phyloP scores from a whole-genome alignment of 345 rosid species.

The Cochlearia excelsa region DNA sequence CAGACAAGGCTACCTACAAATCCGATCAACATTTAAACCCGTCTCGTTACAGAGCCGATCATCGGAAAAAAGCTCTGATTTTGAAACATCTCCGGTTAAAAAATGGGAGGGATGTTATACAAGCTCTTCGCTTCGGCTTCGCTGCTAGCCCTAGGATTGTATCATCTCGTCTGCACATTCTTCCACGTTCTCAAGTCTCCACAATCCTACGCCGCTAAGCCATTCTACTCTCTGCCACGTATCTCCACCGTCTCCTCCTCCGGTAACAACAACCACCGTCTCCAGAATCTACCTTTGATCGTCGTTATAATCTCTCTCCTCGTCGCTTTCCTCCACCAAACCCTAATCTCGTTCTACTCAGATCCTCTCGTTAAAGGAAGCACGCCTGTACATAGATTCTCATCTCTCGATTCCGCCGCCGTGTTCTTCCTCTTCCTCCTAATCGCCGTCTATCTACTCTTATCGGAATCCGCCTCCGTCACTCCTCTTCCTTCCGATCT shows the following conservation, averaged over 20 bases:
- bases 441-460: constrained; percentile 55
- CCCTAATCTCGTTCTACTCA: constrained; percentile 58
- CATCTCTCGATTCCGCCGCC: constrained; percentile 76
- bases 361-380: constrained; percentile 85
- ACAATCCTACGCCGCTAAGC: constrained; percentile 72
- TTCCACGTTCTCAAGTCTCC: constrained; percentile 65
- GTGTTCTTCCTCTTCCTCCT: constrained; percentile 79
- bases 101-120: constrained; percentile 61
- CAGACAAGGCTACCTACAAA: constrained; percentile 7
- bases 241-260: constrained; percentile 34
- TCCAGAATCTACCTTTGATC: constrained; percentile 55
- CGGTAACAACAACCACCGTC: constrained; percentile 34
- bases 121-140: constrained; percentile 61
- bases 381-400: constrained; percentile 80
- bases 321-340: constrained; percentile 62
- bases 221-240: constrained; percentile 56
- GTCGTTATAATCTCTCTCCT: constrained; percentile 58
- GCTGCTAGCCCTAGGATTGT: constrained; percentile 61
- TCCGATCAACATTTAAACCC: constrained; percentile 20
- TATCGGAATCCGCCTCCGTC: constrained; percentile 59
- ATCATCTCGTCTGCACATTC: constrained; percentile 67
- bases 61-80: constrained; percentile 1
- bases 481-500: constrained; percentile 71
- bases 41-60: neutral
- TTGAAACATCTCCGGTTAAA: neutral